A percentile compares a stretch with the other conserved stretches of the same genome.
These are phyloP conservation scores for Erodium texanum DNA, from an alignment of 441 rosid genomes.

Conservation along the genomic window DNA sequence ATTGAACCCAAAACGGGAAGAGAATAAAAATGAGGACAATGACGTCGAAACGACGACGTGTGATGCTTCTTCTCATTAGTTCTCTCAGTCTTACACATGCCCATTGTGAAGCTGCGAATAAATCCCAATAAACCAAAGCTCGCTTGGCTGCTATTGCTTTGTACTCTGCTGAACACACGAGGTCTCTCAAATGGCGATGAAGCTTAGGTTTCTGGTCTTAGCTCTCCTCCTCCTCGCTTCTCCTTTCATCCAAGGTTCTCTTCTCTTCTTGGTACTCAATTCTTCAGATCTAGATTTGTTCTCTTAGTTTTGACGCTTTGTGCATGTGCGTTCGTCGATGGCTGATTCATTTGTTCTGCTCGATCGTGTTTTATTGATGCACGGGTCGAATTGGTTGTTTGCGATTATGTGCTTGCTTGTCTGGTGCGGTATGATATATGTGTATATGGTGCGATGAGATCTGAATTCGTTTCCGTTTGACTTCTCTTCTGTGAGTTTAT, in stretches of 20 bases:
- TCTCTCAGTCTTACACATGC: too few relatives aligned
- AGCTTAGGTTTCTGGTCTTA: conserved; percentile 63
- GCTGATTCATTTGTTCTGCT: neutral
- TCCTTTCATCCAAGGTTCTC: conserved; percentile 67
- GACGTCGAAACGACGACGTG: conserved; percentile 6
- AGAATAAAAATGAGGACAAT: too few relatives aligned
- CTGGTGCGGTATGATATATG: conserved; percentile 9
- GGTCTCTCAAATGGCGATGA: conserved; percentile 26
- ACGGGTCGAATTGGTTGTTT: neutral
- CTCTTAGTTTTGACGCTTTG: neutral
- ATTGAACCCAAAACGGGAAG: too few relatives aligned
- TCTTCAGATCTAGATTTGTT: conserved; percentile 44
- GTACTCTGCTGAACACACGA: neutral
- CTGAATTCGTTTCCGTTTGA: too few relatives aligned
- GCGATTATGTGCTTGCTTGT: conserved; percentile 9
- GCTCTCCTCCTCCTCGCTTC: conserved; percentile 72
- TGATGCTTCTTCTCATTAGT: neutral
- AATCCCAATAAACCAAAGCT: neutral
- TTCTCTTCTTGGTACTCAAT: neutral
- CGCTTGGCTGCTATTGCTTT: neutral
- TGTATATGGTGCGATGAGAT: conserved; percentile 15
- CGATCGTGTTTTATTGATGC: neutral
- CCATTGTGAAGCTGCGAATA: too few relatives aligned
- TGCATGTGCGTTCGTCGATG: neutral
- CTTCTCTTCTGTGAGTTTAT: neutral